Base-by-base conservation (phyloP, 2,329 filamentous ascomycete species). In the Metarhizium humberi region DNA sequence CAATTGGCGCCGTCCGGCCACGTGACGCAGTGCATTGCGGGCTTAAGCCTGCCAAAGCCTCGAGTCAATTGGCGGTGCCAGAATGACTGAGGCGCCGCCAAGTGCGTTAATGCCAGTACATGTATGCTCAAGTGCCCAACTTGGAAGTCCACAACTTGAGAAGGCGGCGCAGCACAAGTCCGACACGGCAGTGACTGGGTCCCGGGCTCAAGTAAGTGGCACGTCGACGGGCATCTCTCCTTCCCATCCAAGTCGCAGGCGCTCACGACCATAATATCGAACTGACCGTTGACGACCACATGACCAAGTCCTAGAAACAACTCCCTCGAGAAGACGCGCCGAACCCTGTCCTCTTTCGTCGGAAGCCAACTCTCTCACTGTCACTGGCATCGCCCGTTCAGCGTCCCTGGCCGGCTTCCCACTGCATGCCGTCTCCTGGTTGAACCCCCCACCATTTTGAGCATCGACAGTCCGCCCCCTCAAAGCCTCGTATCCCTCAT, bases 401-500 rank as follows among this genome's bases (percentile, higher is more conserved):
- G 25, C 13, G 20, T 48, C 25, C 32, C 45, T 6, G 7, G 13
- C 10, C 25, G 10, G 18, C 25, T 30, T 29, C 6, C 25, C 10
- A n/a, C 43, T 18, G 18, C 43, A n/a, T 4, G 18, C 25, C 18
- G 45, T 48, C 51, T 54, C 48, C 51, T 51, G 11, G 52, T 54
- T 16, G n/a, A 36, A 25, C 14, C 46, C 45, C 55, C 43, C 50
- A 36, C 50, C 42, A 54, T 29, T 46, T 50, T 42, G 40, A 52
- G 18, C 42, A 50, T 43, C 47, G 45, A 51, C 48, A 18, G 40
- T 30, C 43, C 48, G 46, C 50, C 40, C 20, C 49, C 45, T 48
- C 8, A 42, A 45, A 45, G 51, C 42, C 51, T 47, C 36, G 52
- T 14, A 38, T 20, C 40, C 57, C 54, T 30, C 55, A 70, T 70